Base-by-base conservation (phyloP, 768 basidiomycete species). In the Postia placenta region DNA sequence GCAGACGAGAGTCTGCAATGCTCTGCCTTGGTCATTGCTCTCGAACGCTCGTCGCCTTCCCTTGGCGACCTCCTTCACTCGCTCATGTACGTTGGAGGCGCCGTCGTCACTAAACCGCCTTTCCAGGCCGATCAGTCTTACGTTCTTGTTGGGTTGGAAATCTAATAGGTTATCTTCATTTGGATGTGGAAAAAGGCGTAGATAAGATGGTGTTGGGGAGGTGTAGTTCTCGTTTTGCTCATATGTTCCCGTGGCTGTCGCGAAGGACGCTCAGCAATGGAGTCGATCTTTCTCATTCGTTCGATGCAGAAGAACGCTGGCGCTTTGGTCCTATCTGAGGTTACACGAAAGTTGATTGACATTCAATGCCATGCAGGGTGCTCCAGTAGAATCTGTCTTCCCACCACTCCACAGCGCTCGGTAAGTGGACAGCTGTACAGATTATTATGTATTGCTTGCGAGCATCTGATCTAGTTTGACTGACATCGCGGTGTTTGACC, bases 71-170 rank as follows among this genome's bases (percentile, higher is more conserved):
- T 92, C 49, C 72, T 94, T 30, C 92, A 94, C 62, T 86, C 92
- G 43, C 75, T 94, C 54, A 89, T 94, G 87, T 94, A 94, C 67
- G 87, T 93, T 45, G 91, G 91, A 54, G 92, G 88, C 48, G 79
- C 76, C 43, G 85, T 94, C 46, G 83, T 94, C 45, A 87, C 89
- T 47, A 84, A 81, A 62, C 86, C 87, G 47, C 80, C 79, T 22
- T 88, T 87, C 73, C 73, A 80, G 59, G 80, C 85, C 49, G 79
- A 89, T 60, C 75, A 85, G 24, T 79, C 83, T 15, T 90, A 83
- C 63, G 79, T 94, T 28, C 81, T 93, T 40, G 86, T 94, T 47
- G 92, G 92, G 35, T 70, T 94, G 66, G 91, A 92, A 60, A 81
- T 93, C 51, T 91, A 70, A 57, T 22, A 2, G 42, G 45, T 17